Conservation (phyloP, 352 stramenopile genomes). For the Phytophthora sansomeana region DNA sequence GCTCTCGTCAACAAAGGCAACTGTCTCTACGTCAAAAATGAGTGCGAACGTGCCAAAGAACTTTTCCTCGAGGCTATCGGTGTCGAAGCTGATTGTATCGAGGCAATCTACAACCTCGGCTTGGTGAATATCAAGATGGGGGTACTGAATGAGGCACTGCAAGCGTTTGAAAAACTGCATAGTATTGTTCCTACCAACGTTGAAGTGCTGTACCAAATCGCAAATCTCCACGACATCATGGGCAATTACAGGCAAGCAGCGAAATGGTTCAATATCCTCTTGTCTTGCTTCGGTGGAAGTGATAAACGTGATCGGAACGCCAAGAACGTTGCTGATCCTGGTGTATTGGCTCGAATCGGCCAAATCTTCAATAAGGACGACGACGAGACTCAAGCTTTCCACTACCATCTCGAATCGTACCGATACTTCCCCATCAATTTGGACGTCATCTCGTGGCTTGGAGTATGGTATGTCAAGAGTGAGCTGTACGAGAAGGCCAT, state of each 20-base stretch:
- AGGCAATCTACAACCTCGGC: slow-evolving; percentile 98
- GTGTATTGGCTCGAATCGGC: slow-evolving; percentile 89
- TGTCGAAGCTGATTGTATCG: slow-evolving; percentile 95
- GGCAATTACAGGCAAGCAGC: slow-evolving; percentile 86
- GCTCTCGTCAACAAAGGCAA: slow-evolving; percentile 98
- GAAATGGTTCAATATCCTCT: slow-evolving; percentile 96
- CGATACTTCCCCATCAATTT: slow-evolving; percentile 96
- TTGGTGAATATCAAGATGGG: slow-evolving; percentile 91
- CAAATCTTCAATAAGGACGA: slow-evolving; percentile 96
- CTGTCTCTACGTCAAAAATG: slow-evolving; percentile 94
- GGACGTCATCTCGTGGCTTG: slow-evolving; percentile 97
- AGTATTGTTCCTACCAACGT: slow-evolving; percentile 93
- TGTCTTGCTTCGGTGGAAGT: slow-evolving; percentile 91
- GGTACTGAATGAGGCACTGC: slow-evolving; percentile 90
- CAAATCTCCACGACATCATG: slow-evolving; percentile 94
- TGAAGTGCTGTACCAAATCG: slow-evolving; percentile 96
- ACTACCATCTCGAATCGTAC: slow-evolving; percentile 97
- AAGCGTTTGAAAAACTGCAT: slow-evolving; percentile 97
- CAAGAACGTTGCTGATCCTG: slow-evolving; percentile 79
- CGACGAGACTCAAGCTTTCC: slow-evolving; percentile 95
- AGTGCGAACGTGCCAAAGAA: slow-evolving; percentile 95
- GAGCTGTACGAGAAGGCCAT: slow-evolving; percentile 98
- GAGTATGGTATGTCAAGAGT: slow-evolving; percentile 97
- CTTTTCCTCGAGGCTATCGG: slow-evolving; percentile 95
- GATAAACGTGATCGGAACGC: slow-evolving; percentile 63